Conservation (phyloP, 2,329 filamentous ascomycete species). For the Arthrobotrys entomopaga region DNA sequence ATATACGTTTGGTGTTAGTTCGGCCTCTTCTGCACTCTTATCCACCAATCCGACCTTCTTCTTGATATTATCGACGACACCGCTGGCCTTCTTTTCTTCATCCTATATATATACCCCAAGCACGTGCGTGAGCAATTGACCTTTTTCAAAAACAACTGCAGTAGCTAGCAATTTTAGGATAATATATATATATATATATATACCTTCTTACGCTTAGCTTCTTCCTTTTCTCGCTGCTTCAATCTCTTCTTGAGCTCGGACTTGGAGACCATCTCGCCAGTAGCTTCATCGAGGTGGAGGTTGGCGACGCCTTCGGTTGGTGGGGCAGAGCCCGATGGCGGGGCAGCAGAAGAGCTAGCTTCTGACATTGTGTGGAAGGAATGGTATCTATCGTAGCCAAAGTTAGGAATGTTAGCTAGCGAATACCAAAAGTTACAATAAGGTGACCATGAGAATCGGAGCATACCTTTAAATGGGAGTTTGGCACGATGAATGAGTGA, state of each 20-base stretch:
- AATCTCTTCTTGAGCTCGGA: constrained; percentile 92
- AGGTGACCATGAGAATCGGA: neutral
- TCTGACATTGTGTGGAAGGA: constrained; percentile 46
- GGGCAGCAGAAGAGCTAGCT: constrained; percentile 62
- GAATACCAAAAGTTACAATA: too few species aligned
- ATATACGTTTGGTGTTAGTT: constrained; percentile 79
- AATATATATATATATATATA: too few species aligned
- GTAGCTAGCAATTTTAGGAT: neutral
- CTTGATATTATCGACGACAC: constrained; percentile 66
- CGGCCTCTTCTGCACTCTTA: constrained; percentile 71
- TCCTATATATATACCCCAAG: constrained; percentile 25
- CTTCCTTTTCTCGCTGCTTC: constrained; percentile 85
- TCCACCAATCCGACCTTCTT: constrained; percentile 71
- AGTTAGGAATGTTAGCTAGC: too few species aligned
- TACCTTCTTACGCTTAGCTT: constrained; percentile 73
- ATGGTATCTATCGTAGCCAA: neutral
- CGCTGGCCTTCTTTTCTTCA: constrained; percentile 45
- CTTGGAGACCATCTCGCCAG: constrained; percentile 87
- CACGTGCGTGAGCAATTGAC: constrained; percentile 7
- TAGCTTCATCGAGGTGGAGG: constrained; percentile 88
- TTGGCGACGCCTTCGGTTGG: constrained; percentile 65
- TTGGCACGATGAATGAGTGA: too few species aligned
- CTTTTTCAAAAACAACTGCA: neutral
- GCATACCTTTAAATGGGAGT: neutral
- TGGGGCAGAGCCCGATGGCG: constrained; percentile 63